These are phyloP conservation scores for Guyanaporus albipodus DNA, from an alignment of 768 basidiomycete genomes.

Conservation along the genomic window DNA sequence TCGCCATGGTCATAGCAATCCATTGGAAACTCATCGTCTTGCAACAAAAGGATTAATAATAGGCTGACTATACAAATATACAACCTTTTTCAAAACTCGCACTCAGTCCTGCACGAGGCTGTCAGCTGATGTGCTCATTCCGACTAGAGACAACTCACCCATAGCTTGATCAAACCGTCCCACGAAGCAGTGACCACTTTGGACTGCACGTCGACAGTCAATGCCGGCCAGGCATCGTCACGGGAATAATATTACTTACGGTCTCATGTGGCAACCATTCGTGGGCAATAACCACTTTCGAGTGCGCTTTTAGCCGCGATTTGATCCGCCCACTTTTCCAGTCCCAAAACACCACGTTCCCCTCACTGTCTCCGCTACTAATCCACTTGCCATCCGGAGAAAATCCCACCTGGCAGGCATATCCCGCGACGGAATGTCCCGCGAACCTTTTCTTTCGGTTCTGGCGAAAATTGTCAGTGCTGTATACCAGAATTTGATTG, in stretches of 20 bases:
- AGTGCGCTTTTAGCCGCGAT: slow-evolving; percentile 83
- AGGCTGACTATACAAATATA: slow-evolving; percentile 7
- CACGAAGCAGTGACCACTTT: slow-evolving; percentile 97
- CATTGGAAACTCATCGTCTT: too few species aligned
- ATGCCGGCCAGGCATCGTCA: neutral
- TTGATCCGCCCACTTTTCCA: slow-evolving; percentile 99
- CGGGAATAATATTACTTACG: slow-evolving; percentile 46
- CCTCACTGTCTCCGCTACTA: slow-evolving; percentile 92
- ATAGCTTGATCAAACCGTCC: slow-evolving; percentile 98
- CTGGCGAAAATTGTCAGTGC: slow-evolving; percentile 97
- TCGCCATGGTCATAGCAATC: too few species aligned
- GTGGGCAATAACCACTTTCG: slow-evolving; percentile 96
- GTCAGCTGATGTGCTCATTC: slow-evolving; percentile 1
- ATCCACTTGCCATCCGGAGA: slow-evolving; percentile 99
- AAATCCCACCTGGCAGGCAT: slow-evolving; percentile 96
- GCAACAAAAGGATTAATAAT: too few species aligned
- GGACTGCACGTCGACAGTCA: slow-evolving; percentile 51
- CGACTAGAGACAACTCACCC: slow-evolving; percentile 54
- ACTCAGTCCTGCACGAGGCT: slow-evolving; percentile 29
- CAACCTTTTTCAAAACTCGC: neutral
- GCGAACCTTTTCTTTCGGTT: slow-evolving; percentile 98
- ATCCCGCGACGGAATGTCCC: slow-evolving; percentile 94
- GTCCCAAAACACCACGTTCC: slow-evolving; percentile 98
- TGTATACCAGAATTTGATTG: slow-evolving; percentile 97
- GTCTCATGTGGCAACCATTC: slow-evolving; percentile 98